A percentile compares a stretch with the other conserved stretches of the same genome.
Evolutionary conservation across 805 yeast species (phyloP).

Genomic region (Pichia californica): DNA sequence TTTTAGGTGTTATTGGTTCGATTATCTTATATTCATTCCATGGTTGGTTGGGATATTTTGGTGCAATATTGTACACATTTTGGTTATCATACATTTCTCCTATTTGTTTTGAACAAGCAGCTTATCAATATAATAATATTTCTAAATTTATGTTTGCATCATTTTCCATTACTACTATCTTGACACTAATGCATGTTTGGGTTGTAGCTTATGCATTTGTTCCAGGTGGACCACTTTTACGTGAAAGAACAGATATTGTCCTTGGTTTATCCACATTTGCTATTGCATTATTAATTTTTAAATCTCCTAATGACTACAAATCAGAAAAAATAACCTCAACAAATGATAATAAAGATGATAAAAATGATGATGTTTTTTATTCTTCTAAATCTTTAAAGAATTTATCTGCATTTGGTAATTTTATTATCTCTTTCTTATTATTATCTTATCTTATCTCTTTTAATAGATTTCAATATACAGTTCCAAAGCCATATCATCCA

Average conservation of each 20-base stretch:
- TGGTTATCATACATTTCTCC: conserved; percentile 63
- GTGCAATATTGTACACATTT: conserved; percentile 56
- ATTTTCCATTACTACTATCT: conserved; percentile 42
- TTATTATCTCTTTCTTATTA: conserved; percentile 32
- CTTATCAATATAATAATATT: conserved; percentile 37
- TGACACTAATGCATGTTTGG: conserved; percentile 87
- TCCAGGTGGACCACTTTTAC: conserved; percentile 81
- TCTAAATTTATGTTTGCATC: conserved; percentile 46
- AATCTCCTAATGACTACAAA: too few species aligned
- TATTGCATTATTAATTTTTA: conserved; percentile 44
- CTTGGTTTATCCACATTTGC: conserved; percentile 48
- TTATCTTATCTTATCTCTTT: conserved; percentile 48
- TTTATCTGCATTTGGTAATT: conserved; percentile 19
- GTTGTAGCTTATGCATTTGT: conserved; percentile 97
- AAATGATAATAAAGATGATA: not conserved
- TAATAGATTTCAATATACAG: conserved; percentile 49
- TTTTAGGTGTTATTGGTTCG: conserved; percentile 44
- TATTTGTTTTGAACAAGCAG: conserved; percentile 44
- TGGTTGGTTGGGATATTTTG: conserved; percentile 71
- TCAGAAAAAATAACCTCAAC: too few species aligned
- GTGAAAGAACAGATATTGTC: conserved; percentile 84
- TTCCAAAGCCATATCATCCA: conserved; percentile 65
- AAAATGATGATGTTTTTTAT: too few species aligned
- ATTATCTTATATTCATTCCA: conserved; percentile 41
- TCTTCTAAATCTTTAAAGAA: conserved; percentile 1